Evolutionary conservation across 768 basidiomycete species (phyloP).

Genomic region (Panaeolus papilionaceus): DNA sequence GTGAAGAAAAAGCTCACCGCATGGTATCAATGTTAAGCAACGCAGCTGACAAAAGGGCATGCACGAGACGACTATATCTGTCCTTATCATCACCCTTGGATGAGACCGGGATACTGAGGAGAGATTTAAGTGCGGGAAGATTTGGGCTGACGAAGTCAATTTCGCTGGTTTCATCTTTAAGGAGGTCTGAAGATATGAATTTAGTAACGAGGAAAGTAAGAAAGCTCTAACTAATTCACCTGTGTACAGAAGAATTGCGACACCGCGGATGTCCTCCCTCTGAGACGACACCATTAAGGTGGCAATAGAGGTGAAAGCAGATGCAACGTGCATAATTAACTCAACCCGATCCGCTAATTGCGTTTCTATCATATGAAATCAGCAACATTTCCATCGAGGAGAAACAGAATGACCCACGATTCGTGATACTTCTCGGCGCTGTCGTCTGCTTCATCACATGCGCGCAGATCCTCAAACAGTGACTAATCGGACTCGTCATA

Average conservation of each 20-base stretch:
- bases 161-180: slow-evolving; percentile 86
- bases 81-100: slow-evolving; percentile 48
- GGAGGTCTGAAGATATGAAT: slow-evolving; percentile 55
- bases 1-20: slow-evolving; percentile 59
- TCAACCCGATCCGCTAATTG: slow-evolving; percentile 61
- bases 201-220: slow-evolving; percentile 3
- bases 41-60: slow-evolving; percentile 87
- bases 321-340: slow-evolving; percentile 69
- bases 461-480: slow-evolving; percentile 85
- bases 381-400: not conserved
- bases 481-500: slow-evolving; percentile 55
- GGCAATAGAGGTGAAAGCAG: slow-evolving; percentile 65
- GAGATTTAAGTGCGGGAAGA: slow-evolving; percentile 76
- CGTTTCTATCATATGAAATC: slow-evolving; percentile 47
- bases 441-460: slow-evolving; percentile 79
- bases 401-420: slow-evolving; percentile 46
- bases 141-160: slow-evolving; percentile 83
- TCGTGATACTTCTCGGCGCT: slow-evolving; percentile 56
- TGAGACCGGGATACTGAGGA: slow-evolving; percentile 63
- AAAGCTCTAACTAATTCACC: slow-evolving; percentile 48
- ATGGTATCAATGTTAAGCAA: slow-evolving; percentile 89
- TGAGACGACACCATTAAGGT: slow-evolving; percentile 57
- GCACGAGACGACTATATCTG: slow-evolving; percentile 65
- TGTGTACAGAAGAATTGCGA: slow-evolving; percentile 80
- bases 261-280: slow-evolving; percentile 78